Evolutionary conservation across 345 rosid species (phyloP).

Genomic region (Hirschfeldia incana): DNA sequence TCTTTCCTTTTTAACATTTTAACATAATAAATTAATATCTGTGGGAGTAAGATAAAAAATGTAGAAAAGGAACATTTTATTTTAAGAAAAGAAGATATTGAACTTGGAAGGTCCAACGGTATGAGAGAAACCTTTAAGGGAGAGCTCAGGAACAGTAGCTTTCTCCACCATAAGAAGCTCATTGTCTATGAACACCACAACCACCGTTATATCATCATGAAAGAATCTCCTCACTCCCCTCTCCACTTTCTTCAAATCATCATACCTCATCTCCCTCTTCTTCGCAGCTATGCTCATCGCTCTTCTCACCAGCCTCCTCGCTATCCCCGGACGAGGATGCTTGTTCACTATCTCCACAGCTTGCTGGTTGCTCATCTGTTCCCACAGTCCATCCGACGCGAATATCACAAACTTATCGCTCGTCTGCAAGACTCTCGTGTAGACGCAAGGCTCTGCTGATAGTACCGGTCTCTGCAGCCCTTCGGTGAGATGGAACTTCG

Average conservation of each 20-base stretch:
- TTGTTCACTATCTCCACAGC: conserved; percentile 75
- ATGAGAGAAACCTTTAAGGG: conserved; percentile 63
- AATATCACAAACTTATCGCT: conserved; percentile 83
- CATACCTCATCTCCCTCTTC: conserved; percentile 68
- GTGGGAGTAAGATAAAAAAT: conserved; percentile 5
- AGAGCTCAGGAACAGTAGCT: conserved; percentile 55
- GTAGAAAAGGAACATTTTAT: background rate
- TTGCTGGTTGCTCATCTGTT: conserved; percentile 76
- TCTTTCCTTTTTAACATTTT: background rate
- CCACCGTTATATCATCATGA: conserved; percentile 91
- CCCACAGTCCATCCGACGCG: conserved; percentile 99
- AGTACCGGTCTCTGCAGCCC: conserved; percentile 74
- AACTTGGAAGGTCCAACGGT: conserved; percentile 74
- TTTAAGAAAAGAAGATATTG: conserved; percentile 40
- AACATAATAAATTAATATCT: conserved; percentile 6
- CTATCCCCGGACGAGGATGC: conserved; percentile 75
- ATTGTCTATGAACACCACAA: conserved; percentile 77
- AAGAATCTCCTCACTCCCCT: conserved; percentile 63
- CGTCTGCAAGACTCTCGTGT: conserved; percentile 59
- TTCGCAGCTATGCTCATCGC: conserved; percentile 73
- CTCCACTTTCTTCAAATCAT: conserved; percentile 64
- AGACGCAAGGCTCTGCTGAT: conserved; percentile 72
- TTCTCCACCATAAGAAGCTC: conserved; percentile 46
- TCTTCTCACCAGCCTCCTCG: conserved; percentile 64
- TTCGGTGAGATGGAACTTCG: conserved; percentile 78